A percentile compares a stretch with the other conserved stretches of the same genome.
phyloP scores from a whole-genome alignment of 495 filamentous ascomycete species.

The Aspergillus wentii region DNA sequence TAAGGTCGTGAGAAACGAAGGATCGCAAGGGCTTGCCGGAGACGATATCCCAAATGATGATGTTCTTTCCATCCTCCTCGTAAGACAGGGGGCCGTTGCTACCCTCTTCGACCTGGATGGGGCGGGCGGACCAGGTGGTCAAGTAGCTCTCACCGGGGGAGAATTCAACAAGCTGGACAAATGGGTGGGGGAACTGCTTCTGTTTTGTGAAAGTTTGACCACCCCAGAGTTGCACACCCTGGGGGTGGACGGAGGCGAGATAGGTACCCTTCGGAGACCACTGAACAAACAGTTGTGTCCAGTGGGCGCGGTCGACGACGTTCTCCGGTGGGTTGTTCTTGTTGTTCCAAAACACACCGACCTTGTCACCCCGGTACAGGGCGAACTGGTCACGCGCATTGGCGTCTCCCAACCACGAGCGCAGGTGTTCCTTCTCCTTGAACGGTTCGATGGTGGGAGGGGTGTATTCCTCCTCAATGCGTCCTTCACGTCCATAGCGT shows the following conservation, averaged over 20 bases:
- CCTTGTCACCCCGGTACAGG: constrained; percentile 83
- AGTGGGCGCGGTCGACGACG: constrained; percentile 83
- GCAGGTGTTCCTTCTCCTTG: constrained; percentile 86
- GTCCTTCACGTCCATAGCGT: constrained; percentile 88
- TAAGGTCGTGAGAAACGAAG: constrained; percentile 77
- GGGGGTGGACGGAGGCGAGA: constrained; percentile 87
- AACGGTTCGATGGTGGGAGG: constrained; percentile 75
- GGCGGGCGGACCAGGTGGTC: constrained; percentile 91
- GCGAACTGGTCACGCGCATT: constrained; percentile 90
- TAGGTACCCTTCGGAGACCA: constrained; percentile 96
- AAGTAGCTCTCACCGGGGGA: constrained; percentile 90
- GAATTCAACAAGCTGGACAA: constrained; percentile 92
- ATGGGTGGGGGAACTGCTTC: constrained; percentile 89
- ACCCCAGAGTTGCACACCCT: constrained; percentile 96
- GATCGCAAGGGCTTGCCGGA: constrained; percentile 86
- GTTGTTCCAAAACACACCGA: constrained; percentile 97
- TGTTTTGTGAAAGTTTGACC: constrained; percentile 83
- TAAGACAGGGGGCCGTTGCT: constrained; percentile 67
- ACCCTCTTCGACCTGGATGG: constrained; percentile 86
- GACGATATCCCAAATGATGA: constrained; percentile 96
- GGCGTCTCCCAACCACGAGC: constrained; percentile 84
- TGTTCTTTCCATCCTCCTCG: constrained; percentile 98
- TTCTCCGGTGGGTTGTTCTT: constrained; percentile 85
- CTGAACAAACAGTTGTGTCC: constrained; percentile 96
- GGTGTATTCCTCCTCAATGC: constrained; percentile 83